Conservation (phyloP, 2,329 filamentous ascomycete genomes). For the Aureobasidium sp. region DNA sequence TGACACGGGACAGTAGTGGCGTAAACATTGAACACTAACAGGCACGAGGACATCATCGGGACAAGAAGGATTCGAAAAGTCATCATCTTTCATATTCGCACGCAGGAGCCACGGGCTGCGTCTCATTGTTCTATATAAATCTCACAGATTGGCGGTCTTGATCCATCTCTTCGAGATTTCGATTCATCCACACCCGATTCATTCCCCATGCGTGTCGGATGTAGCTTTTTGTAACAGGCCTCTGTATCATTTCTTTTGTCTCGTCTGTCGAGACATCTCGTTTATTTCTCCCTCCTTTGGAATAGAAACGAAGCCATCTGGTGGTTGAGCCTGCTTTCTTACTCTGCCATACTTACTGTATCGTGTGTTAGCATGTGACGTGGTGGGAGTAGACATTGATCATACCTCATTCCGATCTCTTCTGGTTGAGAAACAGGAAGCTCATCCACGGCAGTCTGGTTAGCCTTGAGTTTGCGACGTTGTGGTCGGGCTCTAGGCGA, state of each 20-base stretch:
- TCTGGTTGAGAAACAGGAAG: no score
- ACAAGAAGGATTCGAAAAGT: not conserved
- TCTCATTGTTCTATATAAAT: not conserved
- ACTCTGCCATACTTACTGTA: not conserved
- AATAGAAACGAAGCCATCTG: not conserved
- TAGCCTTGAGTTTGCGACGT: no score
- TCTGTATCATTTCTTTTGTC: not conserved
- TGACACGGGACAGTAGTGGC: not conserved
- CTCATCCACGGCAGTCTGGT: not conserved
- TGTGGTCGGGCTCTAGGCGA: no score
- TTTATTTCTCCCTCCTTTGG: not conserved
- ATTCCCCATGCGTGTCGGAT: not conserved
- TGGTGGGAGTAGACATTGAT: not conserved
- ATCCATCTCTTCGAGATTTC: not conserved
- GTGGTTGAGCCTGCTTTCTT: not conserved
- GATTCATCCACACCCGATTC: not conserved
- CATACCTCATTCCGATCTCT: not conserved
- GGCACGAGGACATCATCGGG: not conserved
- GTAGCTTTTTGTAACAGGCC: not conserved
- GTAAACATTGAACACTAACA: not conserved
- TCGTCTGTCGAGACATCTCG: not conserved
- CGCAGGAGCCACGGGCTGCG: not conserved
- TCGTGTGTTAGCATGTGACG: not conserved
- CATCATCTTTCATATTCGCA: not conserved
- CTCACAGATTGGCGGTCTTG: not conserved